phyloP scores from a whole-genome alignment of 2,329 filamentous ascomycete genomes.

The Neonectria punicea region DNA sequence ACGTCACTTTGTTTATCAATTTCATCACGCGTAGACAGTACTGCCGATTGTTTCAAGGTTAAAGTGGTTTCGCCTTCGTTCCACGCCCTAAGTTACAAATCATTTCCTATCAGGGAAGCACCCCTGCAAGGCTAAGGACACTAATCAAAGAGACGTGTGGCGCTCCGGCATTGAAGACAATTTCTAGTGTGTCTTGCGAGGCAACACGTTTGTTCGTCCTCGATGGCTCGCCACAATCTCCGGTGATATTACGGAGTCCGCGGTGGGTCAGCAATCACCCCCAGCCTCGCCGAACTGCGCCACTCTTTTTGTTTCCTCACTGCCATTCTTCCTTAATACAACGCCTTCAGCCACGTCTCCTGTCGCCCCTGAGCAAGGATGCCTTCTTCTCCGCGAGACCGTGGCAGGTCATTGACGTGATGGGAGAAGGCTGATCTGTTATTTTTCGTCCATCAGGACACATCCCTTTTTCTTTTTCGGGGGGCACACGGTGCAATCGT shows the following conservation, averaged over 20 bases:
- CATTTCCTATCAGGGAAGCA: not conserved
- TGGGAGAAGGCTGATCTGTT: not conserved
- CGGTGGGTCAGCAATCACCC: not conserved
- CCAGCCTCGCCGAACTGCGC: not conserved
- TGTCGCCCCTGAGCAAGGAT: not conserved
- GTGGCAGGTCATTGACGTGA: not conserved
- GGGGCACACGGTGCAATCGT: not conserved
- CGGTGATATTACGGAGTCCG: slow-evolving; percentile 2
- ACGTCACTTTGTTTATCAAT: not conserved
- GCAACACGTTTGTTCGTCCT: not conserved
- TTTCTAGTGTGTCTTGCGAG: not conserved
- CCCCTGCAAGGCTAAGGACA: not conserved
- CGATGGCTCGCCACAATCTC: slow-evolving; percentile 11
- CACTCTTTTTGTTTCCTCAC: not conserved
- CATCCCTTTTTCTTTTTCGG: not conserved
- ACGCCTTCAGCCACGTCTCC: not conserved
- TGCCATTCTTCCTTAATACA: not conserved
- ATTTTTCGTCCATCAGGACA: not conserved
- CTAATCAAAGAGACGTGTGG: not conserved
- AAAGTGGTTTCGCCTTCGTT: not conserved
- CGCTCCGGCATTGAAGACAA: not conserved
- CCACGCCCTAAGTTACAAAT: too few species aligned
- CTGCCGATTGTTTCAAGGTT: not conserved
- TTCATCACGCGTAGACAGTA: not conserved
- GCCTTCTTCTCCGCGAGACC: not conserved